These are phyloP conservation scores for Cyberlindnera saturnus DNA, from an alignment of 805 yeast species.

Conservation along the genomic window DNA sequence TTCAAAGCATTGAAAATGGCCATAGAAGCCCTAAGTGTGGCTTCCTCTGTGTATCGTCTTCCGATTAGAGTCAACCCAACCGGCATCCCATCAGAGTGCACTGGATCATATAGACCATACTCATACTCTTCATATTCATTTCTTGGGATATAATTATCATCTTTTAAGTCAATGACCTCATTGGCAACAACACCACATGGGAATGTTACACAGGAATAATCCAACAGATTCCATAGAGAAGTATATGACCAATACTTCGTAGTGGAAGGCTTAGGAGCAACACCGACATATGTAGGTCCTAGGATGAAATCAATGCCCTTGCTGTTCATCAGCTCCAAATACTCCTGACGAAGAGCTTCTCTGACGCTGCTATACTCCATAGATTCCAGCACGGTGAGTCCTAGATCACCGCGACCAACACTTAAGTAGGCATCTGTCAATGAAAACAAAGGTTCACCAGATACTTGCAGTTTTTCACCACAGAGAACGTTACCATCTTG, in stretches of 20 bases:
- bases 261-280: constrained; percentile 61
- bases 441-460: constrained; percentile 69
- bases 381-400: constrained; percentile 43
- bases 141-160: constrained; percentile 15
- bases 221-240: constrained; percentile 63
- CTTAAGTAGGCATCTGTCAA: constrained; percentile 58
- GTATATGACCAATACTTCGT: constrained; percentile 79
- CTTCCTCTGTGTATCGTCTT: constrained; percentile 44
- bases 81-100: constrained; percentile 48
- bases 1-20: constrained; percentile 7
- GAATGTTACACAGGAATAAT: constrained; percentile 58
- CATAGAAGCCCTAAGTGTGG: constrained; percentile 37
- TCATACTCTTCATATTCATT: constrained; percentile 28
- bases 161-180: constrained; percentile 41
- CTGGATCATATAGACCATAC: constrained; percentile 28
- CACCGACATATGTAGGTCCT: constrained; percentile 61
- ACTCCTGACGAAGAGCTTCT: constrained; percentile 55
- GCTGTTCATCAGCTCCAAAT: constrained; percentile 44
- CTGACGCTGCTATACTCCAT: constrained; percentile 48
- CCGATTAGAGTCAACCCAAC: constrained; percentile 44
- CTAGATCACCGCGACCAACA: constrained; percentile 51
- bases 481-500: constrained; percentile 66
- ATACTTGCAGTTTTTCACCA: constrained; percentile 40
- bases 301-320: constrained; percentile 59
- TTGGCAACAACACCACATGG: constrained; percentile 45